Evolutionary conservation across 768 basidiomycete genomes (phyloP).

Genomic region (Polyporus arcularius): DNA sequence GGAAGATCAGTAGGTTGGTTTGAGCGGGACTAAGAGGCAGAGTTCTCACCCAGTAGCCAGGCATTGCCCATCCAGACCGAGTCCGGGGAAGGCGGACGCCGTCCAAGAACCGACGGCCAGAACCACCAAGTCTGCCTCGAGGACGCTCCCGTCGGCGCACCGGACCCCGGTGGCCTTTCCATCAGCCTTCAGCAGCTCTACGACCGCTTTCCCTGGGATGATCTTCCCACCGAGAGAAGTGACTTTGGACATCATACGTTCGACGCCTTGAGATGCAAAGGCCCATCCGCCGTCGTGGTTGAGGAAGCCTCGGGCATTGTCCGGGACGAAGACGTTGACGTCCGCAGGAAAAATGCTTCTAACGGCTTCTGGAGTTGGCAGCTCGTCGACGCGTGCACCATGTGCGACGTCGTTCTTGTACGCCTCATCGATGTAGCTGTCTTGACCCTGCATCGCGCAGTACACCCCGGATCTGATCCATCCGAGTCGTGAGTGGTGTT

Average conservation of each 20-base stretch:
- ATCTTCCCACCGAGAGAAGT: constrained; percentile 60
- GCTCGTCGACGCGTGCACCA: constrained; percentile 50
- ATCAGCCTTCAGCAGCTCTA: constrained; percentile 43
- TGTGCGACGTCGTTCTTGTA: constrained; percentile 63
- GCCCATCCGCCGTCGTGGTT: constrained; percentile 88
- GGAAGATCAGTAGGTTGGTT: background rate
- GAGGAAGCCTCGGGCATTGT: constrained; percentile 54
- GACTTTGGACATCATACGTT: constrained; percentile 55
- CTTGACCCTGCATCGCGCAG: constrained; percentile 43
- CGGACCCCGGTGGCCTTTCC: constrained; percentile 57
- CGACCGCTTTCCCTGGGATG: constrained; percentile 56
- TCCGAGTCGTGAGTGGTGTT: background rate
- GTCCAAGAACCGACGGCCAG: constrained; percentile 87
- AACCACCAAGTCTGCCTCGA: constrained; percentile 62
- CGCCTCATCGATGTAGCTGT: constrained; percentile 51
- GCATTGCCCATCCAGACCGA: constrained; percentile 51
- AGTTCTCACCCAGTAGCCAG: constrained; percentile 79
- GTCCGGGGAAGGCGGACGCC: constrained; percentile 68
- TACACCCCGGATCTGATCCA: constrained; percentile 65
- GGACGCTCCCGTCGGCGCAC: constrained; percentile 57
- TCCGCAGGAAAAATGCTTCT: constrained; percentile 49
- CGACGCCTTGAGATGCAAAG: constrained; percentile 68
- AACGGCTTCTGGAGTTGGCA: constrained; percentile 43
- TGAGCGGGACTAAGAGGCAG: background rate
- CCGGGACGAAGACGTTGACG: constrained; percentile 39